A percentile compares a stretch with the other conserved stretches of the same genome.
Evolutionary conservation across 2,329 filamentous ascomycete genomes (phyloP).

Genomic region (Cercospora brassicicola): DNA sequence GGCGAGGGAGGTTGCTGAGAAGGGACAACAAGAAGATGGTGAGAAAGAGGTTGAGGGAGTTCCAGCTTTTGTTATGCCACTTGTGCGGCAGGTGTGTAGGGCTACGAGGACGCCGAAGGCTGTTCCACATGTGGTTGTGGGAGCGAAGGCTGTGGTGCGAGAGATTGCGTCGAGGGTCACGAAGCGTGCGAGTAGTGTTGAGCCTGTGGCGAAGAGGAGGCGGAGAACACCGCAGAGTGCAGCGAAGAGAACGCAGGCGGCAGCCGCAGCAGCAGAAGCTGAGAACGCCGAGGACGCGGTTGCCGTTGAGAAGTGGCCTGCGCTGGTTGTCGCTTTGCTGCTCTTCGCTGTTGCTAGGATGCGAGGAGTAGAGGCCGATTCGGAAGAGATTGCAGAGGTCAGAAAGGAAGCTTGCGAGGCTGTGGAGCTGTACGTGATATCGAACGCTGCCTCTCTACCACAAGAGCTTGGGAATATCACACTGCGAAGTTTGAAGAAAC

Average conservation of each 20-base stretch:
- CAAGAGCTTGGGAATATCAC: slow-evolving; percentile 8
- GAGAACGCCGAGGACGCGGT: slow-evolving; percentile 10
- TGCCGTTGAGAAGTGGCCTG: slow-evolving; percentile 22
- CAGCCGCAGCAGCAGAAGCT: slow-evolving; percentile 10
- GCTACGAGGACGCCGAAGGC: slow-evolving; percentile 22
- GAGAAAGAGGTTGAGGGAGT: slow-evolving; percentile 4
- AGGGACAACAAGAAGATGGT: not conserved
- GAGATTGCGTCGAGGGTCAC: slow-evolving; percentile 18
- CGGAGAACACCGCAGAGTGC: not conserved
- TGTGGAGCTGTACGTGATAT: slow-evolving; percentile 8
- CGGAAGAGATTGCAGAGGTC: slow-evolving; percentile 9
- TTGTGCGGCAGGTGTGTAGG: slow-evolving; percentile 57
- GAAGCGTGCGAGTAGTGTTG: not conserved
- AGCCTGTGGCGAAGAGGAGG: not conserved
- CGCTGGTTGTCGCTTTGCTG: slow-evolving; percentile 21
- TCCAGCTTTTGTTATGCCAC: slow-evolving; percentile 20
- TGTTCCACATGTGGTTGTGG: slow-evolving; percentile 28
- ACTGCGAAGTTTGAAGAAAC: slow-evolving; percentile 8
- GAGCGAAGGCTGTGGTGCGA: slow-evolving; percentile 21
- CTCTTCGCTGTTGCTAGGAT: slow-evolving; percentile 19
- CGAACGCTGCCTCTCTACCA: slow-evolving; percentile 10
- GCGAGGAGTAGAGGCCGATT: slow-evolving; percentile 13
- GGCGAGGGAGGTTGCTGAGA: not conserved
- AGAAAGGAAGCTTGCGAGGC: slow-evolving; percentile 12
- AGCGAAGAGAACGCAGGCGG: slow-evolving; percentile 10